These are phyloP conservation scores for Afroboletus lepidellus DNA, from an alignment of 1,284 basidiomycete species.

Conservation along the genomic window DNA sequence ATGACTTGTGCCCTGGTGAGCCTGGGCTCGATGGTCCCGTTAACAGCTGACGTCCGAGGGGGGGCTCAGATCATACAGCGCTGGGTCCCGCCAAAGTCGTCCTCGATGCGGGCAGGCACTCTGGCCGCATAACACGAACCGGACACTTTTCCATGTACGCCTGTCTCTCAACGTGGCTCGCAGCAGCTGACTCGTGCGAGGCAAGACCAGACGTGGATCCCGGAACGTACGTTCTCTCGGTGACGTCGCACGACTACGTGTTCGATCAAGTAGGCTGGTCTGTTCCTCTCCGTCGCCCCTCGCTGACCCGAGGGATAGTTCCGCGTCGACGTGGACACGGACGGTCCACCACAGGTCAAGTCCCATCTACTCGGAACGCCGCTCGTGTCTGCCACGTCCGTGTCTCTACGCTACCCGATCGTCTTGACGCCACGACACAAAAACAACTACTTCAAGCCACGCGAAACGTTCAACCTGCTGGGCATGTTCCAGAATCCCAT, in stretches of 20 bases:
- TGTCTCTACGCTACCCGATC: constrained; percentile 68
- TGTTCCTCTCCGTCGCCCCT: background rate
- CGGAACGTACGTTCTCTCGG: constrained; percentile 67
- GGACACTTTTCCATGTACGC: constrained; percentile 77
- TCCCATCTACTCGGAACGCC: constrained; percentile 70
- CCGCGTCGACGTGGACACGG: constrained; percentile 60
- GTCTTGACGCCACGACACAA: constrained; percentile 51
- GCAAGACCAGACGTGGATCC: constrained; percentile 58
- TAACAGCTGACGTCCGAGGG: constrained; percentile 1
- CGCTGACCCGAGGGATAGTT: constrained; percentile 13
- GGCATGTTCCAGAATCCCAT: constrained; percentile 85
- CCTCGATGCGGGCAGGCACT: constrained; percentile 56
- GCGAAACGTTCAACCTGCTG: constrained; percentile 70
- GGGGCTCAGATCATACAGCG: constrained; percentile 38
- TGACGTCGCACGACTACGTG: constrained; percentile 58
- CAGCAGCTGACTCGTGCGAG: constrained; percentile 13
- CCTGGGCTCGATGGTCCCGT: background rate
- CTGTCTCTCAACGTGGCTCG: constrained; percentile 22
- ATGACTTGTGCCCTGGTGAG: constrained; percentile 61
- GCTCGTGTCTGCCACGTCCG: constrained; percentile 54
- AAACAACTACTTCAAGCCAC: constrained; percentile 67
- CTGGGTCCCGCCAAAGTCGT: constrained; percentile 59
- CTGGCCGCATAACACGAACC: constrained; percentile 51
- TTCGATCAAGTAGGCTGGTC: constrained; percentile 62
- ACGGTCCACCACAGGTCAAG: constrained; percentile 48